Percentiles rank a stretch among this genome's conserved stretches.
These are phyloP conservation scores for Ganoderma boninense DNA, from an alignment of 1,284 basidiomycete species.

Conservation along the genomic window DNA sequence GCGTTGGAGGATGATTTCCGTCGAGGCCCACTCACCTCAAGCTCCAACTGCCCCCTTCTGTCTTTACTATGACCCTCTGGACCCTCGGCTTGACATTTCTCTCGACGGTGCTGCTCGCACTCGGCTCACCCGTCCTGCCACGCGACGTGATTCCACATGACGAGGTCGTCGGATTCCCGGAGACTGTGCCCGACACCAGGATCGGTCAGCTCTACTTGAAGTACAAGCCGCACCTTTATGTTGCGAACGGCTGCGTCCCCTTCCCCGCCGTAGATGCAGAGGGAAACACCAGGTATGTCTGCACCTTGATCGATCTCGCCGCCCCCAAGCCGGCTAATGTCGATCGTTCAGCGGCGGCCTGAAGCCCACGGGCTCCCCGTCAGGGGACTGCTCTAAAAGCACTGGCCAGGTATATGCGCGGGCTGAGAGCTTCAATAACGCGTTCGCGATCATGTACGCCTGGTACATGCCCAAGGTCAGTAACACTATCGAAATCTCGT, in stretches of 20 bases:
- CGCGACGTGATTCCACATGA: slow-evolving; percentile 21
- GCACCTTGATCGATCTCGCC: neutral
- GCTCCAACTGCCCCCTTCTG: neutral
- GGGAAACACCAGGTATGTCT: slow-evolving; percentile 17
- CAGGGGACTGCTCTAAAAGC: slow-evolving; percentile 15
- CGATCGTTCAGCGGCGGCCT: slow-evolving; percentile 15
- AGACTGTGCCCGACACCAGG: slow-evolving; percentile 17
- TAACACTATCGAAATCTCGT: neutral
- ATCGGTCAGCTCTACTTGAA: slow-evolving; percentile 21
- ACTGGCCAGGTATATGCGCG: slow-evolving; percentile 24
- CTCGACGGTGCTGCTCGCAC: slow-evolving; percentile 1
- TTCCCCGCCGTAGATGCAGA: slow-evolving; percentile 22
- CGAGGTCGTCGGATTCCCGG: slow-evolving; percentile 21
- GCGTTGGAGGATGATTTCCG: neutral
- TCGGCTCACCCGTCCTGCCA: slow-evolving; percentile 4
- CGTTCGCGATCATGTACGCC: slow-evolving; percentile 22
- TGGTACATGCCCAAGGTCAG: slow-evolving; percentile 27
- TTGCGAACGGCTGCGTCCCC: slow-evolving; percentile 23
- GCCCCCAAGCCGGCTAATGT: neutral
- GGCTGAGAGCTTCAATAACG: slow-evolving; percentile 17
- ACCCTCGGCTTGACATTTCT: neutral
- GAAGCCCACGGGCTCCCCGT: slow-evolving; percentile 6
- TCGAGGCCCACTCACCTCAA: neutral
- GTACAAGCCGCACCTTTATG: slow-evolving; percentile 22
- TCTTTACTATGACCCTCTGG: neutral